Evolutionary conservation across 2,329 filamentous ascomycete genomes (phyloP).

Genomic region (Epicoccum nigrum): DNA sequence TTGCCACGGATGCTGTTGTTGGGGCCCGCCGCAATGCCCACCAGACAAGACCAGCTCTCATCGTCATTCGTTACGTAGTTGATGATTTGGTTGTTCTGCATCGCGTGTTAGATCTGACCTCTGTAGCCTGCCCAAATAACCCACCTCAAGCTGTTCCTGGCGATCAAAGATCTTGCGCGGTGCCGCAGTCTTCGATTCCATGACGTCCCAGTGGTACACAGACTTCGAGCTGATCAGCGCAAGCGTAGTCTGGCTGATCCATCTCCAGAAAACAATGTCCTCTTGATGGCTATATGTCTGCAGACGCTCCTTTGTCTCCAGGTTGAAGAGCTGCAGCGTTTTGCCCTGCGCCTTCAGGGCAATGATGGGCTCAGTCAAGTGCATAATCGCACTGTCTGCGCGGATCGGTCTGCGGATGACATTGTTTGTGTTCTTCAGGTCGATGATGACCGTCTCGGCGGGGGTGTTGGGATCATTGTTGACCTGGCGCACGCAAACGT

Average conservation of each 20-base stretch:
- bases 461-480: slow-evolving; percentile 76
- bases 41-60: slow-evolving; percentile 97
- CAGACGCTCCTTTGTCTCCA: slow-evolving; percentile 90
- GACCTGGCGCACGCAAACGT: slow-evolving; percentile 95
- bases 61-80: slow-evolving; percentile 97
- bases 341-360: slow-evolving; percentile 92
- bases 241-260: slow-evolving; percentile 88
- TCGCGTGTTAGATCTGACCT: slow-evolving; percentile 10
- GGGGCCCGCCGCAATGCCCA: slow-evolving; percentile 93
- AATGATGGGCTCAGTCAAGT: slow-evolving; percentile 95
- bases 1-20: slow-evolving; percentile 92
- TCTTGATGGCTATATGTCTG: slow-evolving; percentile 97
- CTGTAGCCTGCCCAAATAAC: slow-evolving; percentile 35
- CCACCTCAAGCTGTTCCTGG: slow-evolving; percentile 83
- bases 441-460: slow-evolving; percentile 94
- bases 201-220: slow-evolving; percentile 98
- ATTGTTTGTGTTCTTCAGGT: slow-evolving; percentile 97
- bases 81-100: slow-evolving; percentile 94
- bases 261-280: slow-evolving; percentile 99
- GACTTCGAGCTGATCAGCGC: slow-evolving; percentile 89
- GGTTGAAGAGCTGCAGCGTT: slow-evolving; percentile 97
- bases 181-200: slow-evolving; percentile 80
- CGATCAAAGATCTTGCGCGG: slow-evolving; percentile 89
- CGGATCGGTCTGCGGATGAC: slow-evolving; percentile 94
- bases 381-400: slow-evolving; percentile 99